phyloP scores from a whole-genome alignment of 2,329 filamentous ascomycete species.

The Daldinia eschscholtzii region DNA sequence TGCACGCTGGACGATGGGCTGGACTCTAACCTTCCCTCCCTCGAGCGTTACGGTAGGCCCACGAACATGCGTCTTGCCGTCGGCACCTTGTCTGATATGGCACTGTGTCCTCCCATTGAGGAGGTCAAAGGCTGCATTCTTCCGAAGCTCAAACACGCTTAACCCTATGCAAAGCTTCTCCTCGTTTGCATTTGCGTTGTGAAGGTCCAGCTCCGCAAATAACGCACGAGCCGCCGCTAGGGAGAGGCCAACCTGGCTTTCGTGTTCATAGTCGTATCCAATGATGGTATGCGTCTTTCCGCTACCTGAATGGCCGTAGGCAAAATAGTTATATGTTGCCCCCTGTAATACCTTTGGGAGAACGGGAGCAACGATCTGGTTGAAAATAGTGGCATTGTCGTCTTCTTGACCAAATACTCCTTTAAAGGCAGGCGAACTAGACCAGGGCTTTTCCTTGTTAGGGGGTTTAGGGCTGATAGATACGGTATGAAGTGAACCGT shows the following conservation, averaged over 20 bases:
- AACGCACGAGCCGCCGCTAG: no score
- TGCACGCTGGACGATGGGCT: constrained; percentile 53
- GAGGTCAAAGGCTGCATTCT: constrained; percentile 58
- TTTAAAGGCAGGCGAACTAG: constrained; percentile 43
- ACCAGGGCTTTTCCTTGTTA: constrained; percentile 34
- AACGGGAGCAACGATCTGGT: constrained; percentile 52
- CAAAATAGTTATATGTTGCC: constrained; percentile 57
- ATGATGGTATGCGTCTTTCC: constrained; percentile 47
- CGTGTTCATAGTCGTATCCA: constrained; percentile 56
- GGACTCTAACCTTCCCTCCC: constrained; percentile 57
- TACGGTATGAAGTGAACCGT: neutral
- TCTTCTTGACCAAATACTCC: constrained; percentile 47
- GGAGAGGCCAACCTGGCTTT: constrained; percentile 50
- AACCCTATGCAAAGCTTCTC: constrained; percentile 54
- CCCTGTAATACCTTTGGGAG: constrained; percentile 54
- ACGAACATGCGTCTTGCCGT: constrained; percentile 57
- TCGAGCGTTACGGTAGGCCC: constrained; percentile 58
- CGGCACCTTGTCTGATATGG: constrained; percentile 56
- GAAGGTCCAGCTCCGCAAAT: no score
- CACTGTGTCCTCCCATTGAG: constrained; percentile 56
- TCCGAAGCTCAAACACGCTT: constrained; percentile 58
- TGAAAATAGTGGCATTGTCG: constrained; percentile 46
- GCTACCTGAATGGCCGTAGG: constrained; percentile 57
- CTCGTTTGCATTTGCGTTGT: neutral
- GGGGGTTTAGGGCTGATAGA: neutral